These are phyloP conservation scores for Microdochium bolleyi DNA, from an alignment of 2,329 filamentous ascomycete genomes.

Conservation along the genomic window DNA sequence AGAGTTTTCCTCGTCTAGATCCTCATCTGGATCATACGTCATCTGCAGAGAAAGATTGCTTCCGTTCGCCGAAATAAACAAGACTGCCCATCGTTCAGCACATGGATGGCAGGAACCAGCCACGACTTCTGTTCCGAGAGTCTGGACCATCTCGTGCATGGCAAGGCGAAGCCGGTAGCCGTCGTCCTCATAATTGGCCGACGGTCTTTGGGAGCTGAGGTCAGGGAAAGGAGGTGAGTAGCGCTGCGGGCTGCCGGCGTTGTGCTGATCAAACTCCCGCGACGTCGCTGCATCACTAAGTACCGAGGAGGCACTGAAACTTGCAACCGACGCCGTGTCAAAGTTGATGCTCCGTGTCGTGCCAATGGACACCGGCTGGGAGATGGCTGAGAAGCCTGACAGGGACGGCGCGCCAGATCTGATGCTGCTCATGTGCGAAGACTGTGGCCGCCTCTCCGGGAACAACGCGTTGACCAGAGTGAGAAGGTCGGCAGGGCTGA, in stretches of 20 bases:
- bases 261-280: slow-evolving; percentile 51
- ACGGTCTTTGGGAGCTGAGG: slow-evolving; percentile 30
- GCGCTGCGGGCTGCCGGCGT: slow-evolving; percentile 39
- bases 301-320: slow-evolving; percentile 64
- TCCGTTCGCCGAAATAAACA: slow-evolving; percentile 71
- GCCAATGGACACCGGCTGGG: slow-evolving; percentile 57
- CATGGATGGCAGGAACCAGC: slow-evolving; percentile 70
- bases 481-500: slow-evolving; percentile 71
- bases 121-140: slow-evolving; percentile 54
- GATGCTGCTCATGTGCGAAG: slow-evolving; percentile 52
- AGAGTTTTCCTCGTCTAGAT: slow-evolving; percentile 54
- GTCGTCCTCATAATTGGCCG: slow-evolving; percentile 53
- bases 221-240: slow-evolving; percentile 45
- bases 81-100: slow-evolving; percentile 73
- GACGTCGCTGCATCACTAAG: slow-evolving; percentile 64
- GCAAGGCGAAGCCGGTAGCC: slow-evolving; percentile 58
- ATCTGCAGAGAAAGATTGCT: slow-evolving; percentile 62
- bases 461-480: slow-evolving; percentile 80
- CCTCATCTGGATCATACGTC: slow-evolving; percentile 62
- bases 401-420: slow-evolving; percentile 60
- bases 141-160: slow-evolving; percentile 62
- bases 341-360: slow-evolving; percentile 46
- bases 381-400: slow-evolving; percentile 61
- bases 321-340: slow-evolving; percentile 63
- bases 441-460: slow-evolving; percentile 62